Percentiles rank a stretch among this genome's conserved stretches.
Evolutionary conservation across 345 rosid species (phyloP).

Genomic region (Linum tenue): DNA sequence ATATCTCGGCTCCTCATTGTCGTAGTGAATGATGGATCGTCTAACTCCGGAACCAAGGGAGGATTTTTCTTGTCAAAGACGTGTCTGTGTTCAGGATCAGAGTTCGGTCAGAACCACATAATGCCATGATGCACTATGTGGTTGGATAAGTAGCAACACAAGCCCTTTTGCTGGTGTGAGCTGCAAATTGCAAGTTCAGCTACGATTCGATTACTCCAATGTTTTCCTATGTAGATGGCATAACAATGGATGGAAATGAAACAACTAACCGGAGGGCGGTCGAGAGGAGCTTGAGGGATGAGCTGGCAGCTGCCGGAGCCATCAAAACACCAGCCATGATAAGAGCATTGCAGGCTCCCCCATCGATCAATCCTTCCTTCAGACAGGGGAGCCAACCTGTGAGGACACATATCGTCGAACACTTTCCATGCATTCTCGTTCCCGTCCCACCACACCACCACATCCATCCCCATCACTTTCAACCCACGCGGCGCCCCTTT

Average conservation of each 20-base stretch:
- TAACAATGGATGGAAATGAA: no score
- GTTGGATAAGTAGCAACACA: background rate
- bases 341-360: slow-evolving; percentile 4
- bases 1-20: background rate
- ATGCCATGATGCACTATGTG: background rate
- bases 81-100: background rate
- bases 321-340: background rate
- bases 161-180: background rate
- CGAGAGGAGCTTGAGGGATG: background rate
- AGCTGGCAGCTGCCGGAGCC: no score
- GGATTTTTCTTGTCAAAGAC: background rate
- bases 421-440: background rate
- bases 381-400: slow-evolving; percentile 6
- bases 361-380: slow-evolving; percentile 7
- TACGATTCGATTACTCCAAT: no score
- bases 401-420: slow-evolving; percentile 6
- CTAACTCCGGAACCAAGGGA: background rate
- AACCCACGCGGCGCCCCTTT: slow-evolving; percentile 1
- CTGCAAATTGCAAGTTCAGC: no score
- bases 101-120: slow-evolving; percentile 4
- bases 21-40: slow-evolving; percentile 1
- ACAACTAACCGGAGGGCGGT: slow-evolving; percentile 1
- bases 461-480: background rate
- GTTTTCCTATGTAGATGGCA: no score
- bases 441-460: background rate